Evolutionary conservation across 805 yeast species (phyloP), one percentile per base, ranked within the genome.

Genomic region (Yamadazyma philogaea): DNA sequence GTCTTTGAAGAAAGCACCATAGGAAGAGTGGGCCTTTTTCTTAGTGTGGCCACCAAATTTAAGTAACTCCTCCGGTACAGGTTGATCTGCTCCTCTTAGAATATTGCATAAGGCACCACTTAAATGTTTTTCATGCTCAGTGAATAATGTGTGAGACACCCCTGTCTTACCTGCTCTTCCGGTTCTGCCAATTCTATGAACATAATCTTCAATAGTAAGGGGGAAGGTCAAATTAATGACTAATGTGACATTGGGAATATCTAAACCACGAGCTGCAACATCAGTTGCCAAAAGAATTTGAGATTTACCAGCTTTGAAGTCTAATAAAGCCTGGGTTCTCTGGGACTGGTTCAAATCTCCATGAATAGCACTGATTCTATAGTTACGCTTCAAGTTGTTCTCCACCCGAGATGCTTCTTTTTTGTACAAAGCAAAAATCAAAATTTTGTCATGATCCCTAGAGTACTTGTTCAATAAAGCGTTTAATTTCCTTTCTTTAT

Each of bases 151-250:
- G 61, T 90, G 95, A 12, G 99, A 96, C 49, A 81, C 79, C 59
- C 99, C 99, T 1, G 89, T 75, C 65, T 84, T 87, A 31, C 98
- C 98, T 12, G 98, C 99, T 70, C 98, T 82, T 48, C 97, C 98
- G 7, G 98, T 91, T 75, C 98, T 85, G 48, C 98, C 98, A 53
- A 91, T 91, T 68, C 98, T 80, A 64, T 91, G 98, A 28, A 91
- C 97, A 59, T 91, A 91, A 67, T 91, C 97, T 66, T 91, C 98
- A 8, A 87, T 93, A 0, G 97, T 90, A 55, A 90, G 76, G 36
- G 99, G 99, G 81, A 91, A 91, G 6, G 97, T 90, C 63, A 91
- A 75, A 63, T 91, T 91, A 63, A 91, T 88, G 31, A 91, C 98
- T 15, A 88, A 86, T 65, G 90, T 91, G 48, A 93, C 99, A 54